Evolutionary conservation across 139 green algal genomes (phyloP), one percentile per base, ranked within the genome.

Genomic region (Edaphochlamys debaryana): DNA sequence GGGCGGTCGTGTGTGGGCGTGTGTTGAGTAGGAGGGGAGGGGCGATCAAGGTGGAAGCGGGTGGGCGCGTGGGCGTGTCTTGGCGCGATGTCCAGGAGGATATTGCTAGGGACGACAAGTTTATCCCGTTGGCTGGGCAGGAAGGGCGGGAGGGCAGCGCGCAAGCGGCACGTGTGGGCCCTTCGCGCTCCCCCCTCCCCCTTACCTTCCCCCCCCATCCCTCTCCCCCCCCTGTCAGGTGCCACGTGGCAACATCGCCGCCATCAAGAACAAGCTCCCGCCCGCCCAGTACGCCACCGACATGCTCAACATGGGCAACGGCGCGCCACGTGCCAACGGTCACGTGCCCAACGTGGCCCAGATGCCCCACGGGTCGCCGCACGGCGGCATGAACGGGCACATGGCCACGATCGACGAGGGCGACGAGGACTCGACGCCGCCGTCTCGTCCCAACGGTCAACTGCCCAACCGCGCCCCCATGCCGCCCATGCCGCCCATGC

Each of bases 191-290:
- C 11, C 48, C 48, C 48, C 11, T 54, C 48, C 11, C 48, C 48
- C 48, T 11, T 11, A 23, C 48, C 15, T 54, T 15, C 11, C 48
- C 48, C 60, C 5, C 60, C 30, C 60, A 19, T 30, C 30, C 60
- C 60, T 13, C 60, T 40, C 60, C 11, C n/a, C n/a, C 60, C 60
- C 63, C 32, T 3, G 13, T 13, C 52, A 80, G 73, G 73, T 82
- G 1, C 88, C 88, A 17, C 85, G 86, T 38, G 84, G 84, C 38
- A 89, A 92, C 74, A 86, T 90, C 37, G 64, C 80, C 0, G 80
- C 87, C 38, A 86, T 90, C 56, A 89, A 92, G 69, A 67, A 64
- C 60, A 89, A 84, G 82, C 86, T 92, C 42, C 88, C 88, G 6
- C 88, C 88, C 36, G 82, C 88, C 2, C 58, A 88, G 54, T 92